Evolutionary conservation across 768 basidiomycete species (phyloP), one percentile per base, ranked within the genome.

Genomic region (Tulasnella sp.): DNA sequence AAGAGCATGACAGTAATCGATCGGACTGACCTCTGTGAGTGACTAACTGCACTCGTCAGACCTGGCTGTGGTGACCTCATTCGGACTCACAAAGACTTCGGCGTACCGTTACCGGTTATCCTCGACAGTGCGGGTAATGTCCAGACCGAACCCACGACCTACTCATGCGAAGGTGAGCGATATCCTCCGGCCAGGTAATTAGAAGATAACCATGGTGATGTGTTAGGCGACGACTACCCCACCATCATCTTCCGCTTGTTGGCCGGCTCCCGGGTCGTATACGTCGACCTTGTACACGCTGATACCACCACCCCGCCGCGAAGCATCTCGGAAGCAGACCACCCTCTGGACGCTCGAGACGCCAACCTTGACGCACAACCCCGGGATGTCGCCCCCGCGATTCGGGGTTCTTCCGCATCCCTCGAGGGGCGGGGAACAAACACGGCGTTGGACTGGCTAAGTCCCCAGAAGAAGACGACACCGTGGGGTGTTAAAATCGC

Each of bases 1-100:
- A 74, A 72, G 62, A 67, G 77, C 58, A 73, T 74, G 59, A 72
- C 73, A 27, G 72, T 79, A 32, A 61, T 82, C 41, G 79, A 81
- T 63, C 71, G 74, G 64, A 77, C 53, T 29, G 17, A 41, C 21
- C 40, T 6, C 49, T 59, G 59, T 55, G 41, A 55, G 53, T 27
- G 12, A 25, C 17, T 5, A 14, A 23, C 21, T 4, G 3, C 7
- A 9, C 34, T 6, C 17, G 15, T 4, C 12, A 0, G 25, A 32
- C 37, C 52, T 55, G 27, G 25, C 27, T 5, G 29, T 9, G 15
- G 12, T 4, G 2, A 11, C 19, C 43, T 46, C 17, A 4, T 46
- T n/a, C 34, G 4, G 14, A 8, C 4, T 31, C 27, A 55, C n/a
- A n/a, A n/a, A n/a, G 52, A 55, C 29, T 39, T 58, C 23, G 42